Conservation (phyloP, 345 rosid genomes). For the Linum trigynum region DNA sequence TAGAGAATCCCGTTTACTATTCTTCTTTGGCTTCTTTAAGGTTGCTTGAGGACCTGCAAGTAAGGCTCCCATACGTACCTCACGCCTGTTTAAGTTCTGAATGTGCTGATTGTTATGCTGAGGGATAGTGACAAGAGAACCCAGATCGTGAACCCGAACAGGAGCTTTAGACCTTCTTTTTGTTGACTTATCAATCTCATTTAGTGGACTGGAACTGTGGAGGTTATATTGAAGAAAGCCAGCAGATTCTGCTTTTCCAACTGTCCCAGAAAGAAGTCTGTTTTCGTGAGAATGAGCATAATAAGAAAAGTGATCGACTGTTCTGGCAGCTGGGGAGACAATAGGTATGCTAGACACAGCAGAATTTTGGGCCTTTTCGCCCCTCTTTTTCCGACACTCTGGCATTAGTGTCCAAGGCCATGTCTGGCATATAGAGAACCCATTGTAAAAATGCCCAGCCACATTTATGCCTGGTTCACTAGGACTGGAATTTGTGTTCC, state of each 20-base stretch:
- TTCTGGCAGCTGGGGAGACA: constrained; percentile 2
- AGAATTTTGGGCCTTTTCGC: constrained; percentile 32
- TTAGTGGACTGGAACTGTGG: constrained; percentile 21
- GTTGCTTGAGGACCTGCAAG: constrained; percentile 26
- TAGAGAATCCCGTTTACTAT: constrained; percentile 28
- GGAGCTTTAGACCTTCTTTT: constrained; percentile 51
- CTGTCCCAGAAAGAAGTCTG: constrained; percentile 15
- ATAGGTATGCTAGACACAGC: constrained; percentile 27
- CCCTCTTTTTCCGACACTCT: constrained; percentile 37
- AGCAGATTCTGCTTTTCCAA: constrained; percentile 16
- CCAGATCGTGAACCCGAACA: constrained; percentile 31
- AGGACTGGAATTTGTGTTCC: constrained; percentile 11
- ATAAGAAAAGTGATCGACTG: constrained; percentile 14
- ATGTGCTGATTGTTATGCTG: constrained; percentile 13
- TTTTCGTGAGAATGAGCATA: constrained; percentile 14
- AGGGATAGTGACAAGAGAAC: constrained; percentile 31
- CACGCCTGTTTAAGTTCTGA: constrained; percentile 16
- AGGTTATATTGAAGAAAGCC: constrained; percentile 18
- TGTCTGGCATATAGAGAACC: constrained; percentile 26
- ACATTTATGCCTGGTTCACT: constrained; percentile 24
- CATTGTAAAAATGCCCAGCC: constrained; percentile 30
- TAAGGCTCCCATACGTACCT: constrained; percentile 27
- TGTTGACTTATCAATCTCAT: constrained; percentile 27
- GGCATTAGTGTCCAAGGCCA: constrained; percentile 23
- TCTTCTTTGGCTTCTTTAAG: constrained; percentile 37